Base-by-base conservation (phyloP, 371 early-diverging fungal species). In the Nematocida sp. region DNA sequence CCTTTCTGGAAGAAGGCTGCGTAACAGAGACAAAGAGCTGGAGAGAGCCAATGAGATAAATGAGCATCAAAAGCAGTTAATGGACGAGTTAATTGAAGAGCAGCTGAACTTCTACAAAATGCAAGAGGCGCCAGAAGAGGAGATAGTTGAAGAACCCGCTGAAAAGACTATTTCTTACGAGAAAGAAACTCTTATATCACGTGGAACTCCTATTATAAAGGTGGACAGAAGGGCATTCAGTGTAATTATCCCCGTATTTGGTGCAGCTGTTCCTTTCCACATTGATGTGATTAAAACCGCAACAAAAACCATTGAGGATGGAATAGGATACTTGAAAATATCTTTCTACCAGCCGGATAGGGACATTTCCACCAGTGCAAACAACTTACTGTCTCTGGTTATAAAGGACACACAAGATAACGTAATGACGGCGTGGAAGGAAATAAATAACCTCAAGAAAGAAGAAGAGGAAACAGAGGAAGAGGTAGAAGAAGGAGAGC, bases 211-310 rank as follows among this genome's bases (percentile, higher is more conserved):
- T 90, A 93, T 97, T 84, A 84, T 92, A 27, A 78, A 78, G 45
- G 93, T 98, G 1, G 99, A 99, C 87, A 90, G 89, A 71, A 90
- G 91, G 50, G 90, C 89, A 46, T 92, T 94, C 64, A 89, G 94
- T 7, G 89, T 99, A 66, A 90, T 97, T 60, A 87, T 98, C 40
- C 99, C 99, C 3, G 92, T 99, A 50, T 93, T 94, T 83, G 95
- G 95, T 45, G 91, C 92, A 85, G 92, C 95, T 0, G 96, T 98
- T 3, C 99, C 99, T 25, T 96, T 99, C 90, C 97, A 99, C 88
- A 92, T 98, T 64, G 92, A 93, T 15, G 93, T 93, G 0, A 86
- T 99, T 45, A 97, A 97, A 84, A 96, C 93, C 85, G 92, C 92
- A 4, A 92, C 92, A 86, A 94, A 96, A 86, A 91, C 90, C 57